Evolutionary conservation across 2,329 filamentous ascomycete species (phyloP).

Genomic region (Colletotrichum karsti): DNA sequence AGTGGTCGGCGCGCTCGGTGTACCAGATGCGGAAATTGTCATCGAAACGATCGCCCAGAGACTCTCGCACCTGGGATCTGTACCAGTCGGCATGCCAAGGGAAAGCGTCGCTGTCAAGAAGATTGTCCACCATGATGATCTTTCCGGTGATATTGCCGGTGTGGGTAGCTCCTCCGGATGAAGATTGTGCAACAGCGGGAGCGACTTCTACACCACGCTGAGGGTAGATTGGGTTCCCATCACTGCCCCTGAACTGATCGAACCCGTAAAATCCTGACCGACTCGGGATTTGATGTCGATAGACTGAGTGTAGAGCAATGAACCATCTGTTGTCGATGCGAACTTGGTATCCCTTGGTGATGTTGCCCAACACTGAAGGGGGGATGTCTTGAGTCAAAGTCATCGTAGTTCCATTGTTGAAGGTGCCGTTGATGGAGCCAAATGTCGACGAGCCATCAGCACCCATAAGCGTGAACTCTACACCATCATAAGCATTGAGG

Average conservation of each 20-base stretch:
- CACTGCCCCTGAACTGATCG: slow-evolving; percentile 23
- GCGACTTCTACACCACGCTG: slow-evolving; percentile 16
- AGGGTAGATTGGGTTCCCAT: slow-evolving; percentile 2
- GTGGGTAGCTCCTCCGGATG: not conserved
- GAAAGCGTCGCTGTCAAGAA: slow-evolving; percentile 31
- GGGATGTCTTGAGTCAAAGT: too few relatives aligned
- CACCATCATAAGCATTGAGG: too few relatives aligned
- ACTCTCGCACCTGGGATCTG: slow-evolving; percentile 11
- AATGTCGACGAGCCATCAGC: too few relatives aligned
- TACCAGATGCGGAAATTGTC: slow-evolving; percentile 31
- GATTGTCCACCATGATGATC: slow-evolving; percentile 32
- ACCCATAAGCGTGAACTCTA: too few relatives aligned
- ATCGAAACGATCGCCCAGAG: slow-evolving; percentile 10
- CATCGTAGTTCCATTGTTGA: too few relatives aligned
- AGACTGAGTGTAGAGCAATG: slow-evolving; percentile 13
- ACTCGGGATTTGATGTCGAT: slow-evolving; percentile 27
- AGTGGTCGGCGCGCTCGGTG: slow-evolving; percentile 31
- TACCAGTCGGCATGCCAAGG: slow-evolving; percentile 36
- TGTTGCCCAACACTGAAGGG: too few relatives aligned
- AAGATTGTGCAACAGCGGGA: not conserved
- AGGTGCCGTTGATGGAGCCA: too few relatives aligned
- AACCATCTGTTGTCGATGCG: slow-evolving; percentile 24
- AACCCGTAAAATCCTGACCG: slow-evolving; percentile 23
- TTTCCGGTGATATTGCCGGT: slow-evolving; percentile 30
- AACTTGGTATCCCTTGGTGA: too few relatives aligned